phyloP scores from a whole-genome alignment of 768 basidiomycete species.

The Suillus americanus region DNA sequence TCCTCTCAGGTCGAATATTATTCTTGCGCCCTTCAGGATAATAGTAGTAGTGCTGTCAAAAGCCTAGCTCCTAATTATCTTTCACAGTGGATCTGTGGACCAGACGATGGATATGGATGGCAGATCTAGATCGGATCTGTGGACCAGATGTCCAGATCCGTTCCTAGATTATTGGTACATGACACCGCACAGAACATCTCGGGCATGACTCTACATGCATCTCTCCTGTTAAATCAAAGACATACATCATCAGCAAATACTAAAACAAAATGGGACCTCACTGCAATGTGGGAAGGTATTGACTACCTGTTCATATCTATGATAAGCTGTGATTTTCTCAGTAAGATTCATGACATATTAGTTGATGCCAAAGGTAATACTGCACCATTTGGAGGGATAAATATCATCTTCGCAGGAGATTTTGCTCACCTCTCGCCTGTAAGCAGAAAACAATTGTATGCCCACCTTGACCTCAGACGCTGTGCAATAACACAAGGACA shows the following conservation, averaged over 20 bases:
- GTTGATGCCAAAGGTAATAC: slow-evolving; percentile 31
- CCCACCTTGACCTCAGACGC: not conserved
- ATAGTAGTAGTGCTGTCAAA: too few species aligned
- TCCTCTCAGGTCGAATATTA: too few species aligned
- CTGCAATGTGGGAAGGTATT: slow-evolving; percentile 20
- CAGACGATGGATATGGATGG: too few species aligned
- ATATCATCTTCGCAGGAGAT: slow-evolving; percentile 43
- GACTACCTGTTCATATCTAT: slow-evolving; percentile 45
- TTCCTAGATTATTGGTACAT: too few species aligned
- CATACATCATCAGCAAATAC: not conserved
- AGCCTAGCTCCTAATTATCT: too few species aligned
- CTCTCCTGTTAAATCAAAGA: slow-evolving; percentile 26
- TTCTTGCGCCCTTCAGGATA: too few species aligned
- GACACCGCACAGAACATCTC: slow-evolving; percentile 30
- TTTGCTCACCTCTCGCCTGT: slow-evolving; percentile 44
- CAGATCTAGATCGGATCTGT: too few species aligned
- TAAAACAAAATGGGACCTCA: not conserved
- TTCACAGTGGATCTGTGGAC: too few species aligned
- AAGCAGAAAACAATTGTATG: slow-evolving; percentile 23
- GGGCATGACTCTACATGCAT: slow-evolving; percentile 38
- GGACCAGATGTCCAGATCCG: too few species aligned
- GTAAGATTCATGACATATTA: slow-evolving; percentile 33
- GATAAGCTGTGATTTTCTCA: slow-evolving; percentile 26
- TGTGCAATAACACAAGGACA: slow-evolving; percentile 10
- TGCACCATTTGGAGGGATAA: slow-evolving; percentile 37